phyloP scores from a whole-genome alignment of 2,329 filamentous ascomycete genomes.

The Verticillium dahliae region DNA sequence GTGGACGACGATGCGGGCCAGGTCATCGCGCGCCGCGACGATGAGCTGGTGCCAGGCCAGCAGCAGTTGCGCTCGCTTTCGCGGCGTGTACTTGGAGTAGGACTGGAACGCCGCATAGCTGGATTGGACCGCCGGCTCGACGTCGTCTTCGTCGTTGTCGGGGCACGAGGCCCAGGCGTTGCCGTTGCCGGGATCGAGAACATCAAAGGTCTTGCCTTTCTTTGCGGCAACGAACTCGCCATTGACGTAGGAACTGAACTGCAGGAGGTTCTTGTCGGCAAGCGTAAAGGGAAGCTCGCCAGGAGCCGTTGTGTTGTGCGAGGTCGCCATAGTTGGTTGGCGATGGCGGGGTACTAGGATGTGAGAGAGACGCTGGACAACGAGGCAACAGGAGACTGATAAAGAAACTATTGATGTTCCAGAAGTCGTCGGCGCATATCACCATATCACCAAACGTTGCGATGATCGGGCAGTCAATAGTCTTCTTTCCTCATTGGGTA shows the following conservation, averaged over 20 bases:
- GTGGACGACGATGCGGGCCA: slow-evolving; percentile 30
- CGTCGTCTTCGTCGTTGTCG: slow-evolving; percentile 33
- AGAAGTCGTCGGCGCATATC: neutral
- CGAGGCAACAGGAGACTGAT: neutral
- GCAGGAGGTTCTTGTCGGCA: slow-evolving; percentile 37
- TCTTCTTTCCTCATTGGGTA: neutral
- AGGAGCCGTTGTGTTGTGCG: neutral
- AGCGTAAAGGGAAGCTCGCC: slow-evolving; percentile 31
- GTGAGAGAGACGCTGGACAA: too few species aligned
- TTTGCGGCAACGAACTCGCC: slow-evolving; percentile 38
- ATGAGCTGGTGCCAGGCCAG: slow-evolving; percentile 29
- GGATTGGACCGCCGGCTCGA: slow-evolving; percentile 28
- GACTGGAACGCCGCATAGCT: slow-evolving; percentile 27
- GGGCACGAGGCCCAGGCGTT: slow-evolving; percentile 43
- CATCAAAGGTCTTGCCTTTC: slow-evolving; percentile 40
- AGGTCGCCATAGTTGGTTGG: neutral
- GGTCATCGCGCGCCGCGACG: slow-evolving; percentile 24
- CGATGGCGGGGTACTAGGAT: neutral
- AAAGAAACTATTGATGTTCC: neutral
- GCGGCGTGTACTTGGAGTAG: slow-evolving; percentile 27
- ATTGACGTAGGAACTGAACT: slow-evolving; percentile 43
- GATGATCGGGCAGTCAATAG: neutral
- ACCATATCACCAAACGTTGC: neutral
- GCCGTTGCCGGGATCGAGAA: slow-evolving; percentile 46
- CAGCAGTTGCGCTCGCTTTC: slow-evolving; percentile 26